Percentiles rank a stretch among this genome's conserved stretches.
phyloP scores from a whole-genome alignment of 768 basidiomycete species.

The Lentinula boryana region DNA sequence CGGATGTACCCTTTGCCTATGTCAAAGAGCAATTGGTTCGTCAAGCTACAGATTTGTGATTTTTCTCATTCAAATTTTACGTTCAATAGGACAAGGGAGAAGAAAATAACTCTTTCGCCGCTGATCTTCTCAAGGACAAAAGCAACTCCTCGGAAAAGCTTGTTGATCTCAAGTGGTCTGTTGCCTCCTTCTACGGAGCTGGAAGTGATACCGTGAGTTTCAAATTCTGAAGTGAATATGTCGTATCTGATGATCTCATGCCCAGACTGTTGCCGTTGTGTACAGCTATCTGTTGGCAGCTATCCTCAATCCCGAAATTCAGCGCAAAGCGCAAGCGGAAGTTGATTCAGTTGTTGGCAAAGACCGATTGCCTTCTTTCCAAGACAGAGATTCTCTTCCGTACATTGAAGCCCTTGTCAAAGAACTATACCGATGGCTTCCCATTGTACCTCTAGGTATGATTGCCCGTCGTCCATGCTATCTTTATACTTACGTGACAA shows the following conservation, averaged over 20 bases:
- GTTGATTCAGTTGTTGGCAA: slow-evolving; percentile 12
- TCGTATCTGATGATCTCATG: neutral
- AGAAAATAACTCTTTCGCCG: slow-evolving; percentile 8
- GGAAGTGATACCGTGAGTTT: slow-evolving; percentile 3
- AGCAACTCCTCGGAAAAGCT: slow-evolving; percentile 3
- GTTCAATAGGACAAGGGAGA: neutral
- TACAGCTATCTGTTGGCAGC: slow-evolving; percentile 14
- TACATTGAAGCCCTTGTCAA: slow-evolving; percentile 13
- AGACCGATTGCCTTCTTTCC: slow-evolving; percentile 14
- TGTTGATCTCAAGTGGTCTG: slow-evolving; percentile 15
- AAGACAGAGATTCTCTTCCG: slow-evolving; percentile 10
- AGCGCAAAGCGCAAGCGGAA: slow-evolving; percentile 13
- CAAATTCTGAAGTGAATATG: slow-evolving; percentile 10
- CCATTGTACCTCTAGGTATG: slow-evolving; percentile 13
- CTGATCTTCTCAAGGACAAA: slow-evolving; percentile 10
- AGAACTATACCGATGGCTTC: slow-evolving; percentile 12
- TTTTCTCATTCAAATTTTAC: neutral
- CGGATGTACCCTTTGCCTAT: slow-evolving; percentile 22
- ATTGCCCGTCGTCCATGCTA: neutral
- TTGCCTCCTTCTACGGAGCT: slow-evolving; percentile 17
- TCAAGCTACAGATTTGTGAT: neutral
- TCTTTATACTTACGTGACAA: neutral
- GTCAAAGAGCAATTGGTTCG: slow-evolving; percentile 27
- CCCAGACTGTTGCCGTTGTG: slow-evolving; percentile 6
- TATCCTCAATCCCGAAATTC: slow-evolving; percentile 12